Evolutionary conservation across 176 grass and related monocot species (phyloP), one percentile per base, ranked within the genome.

Genomic region (Eleusine indica): DNA sequence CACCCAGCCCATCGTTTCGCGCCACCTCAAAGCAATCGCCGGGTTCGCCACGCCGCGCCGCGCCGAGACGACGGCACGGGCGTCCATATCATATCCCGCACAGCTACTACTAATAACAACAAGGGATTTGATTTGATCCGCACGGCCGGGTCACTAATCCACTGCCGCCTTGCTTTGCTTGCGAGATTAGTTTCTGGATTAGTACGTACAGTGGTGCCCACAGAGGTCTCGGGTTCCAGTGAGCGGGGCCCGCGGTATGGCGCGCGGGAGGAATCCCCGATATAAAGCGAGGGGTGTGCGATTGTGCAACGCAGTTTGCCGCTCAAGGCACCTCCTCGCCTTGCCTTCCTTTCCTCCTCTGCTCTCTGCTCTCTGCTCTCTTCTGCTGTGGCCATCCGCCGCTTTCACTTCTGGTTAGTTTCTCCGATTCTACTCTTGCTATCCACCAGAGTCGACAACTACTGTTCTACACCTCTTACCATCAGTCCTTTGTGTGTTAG

Each of bases 271-370:
- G 65, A 90, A 85, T 85, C 77, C 81, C n/a, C 14, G 4, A 74
- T 88, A 92, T 92, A 95, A 95, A 92, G 4, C 3, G n/a, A 44
- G 29, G 85, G 29, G 39, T 48, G 14, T 11, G 63, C 32, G 69
- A 64, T 10, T 3, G 43, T 13, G 7, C 0, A n/a, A 64, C 37
- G 35, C 85, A 93, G 91, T 91, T 96, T 86, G 91, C 84, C 84
- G 68, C 84, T 91, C 42, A 40, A 43, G 70, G 80, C 73, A 53
- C 18, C 54, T 13, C 83, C 49, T 49, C 66, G 16, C n/a, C 17
- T 53, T 13, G 49, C 47, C 2, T 66, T 35, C 13, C 29, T 16
- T 14, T 13, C 0, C 58, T 18, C 63, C 67, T 22, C 11, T 16
- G 13, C 16, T 49, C 15, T 18, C 11, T 16, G 13, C 16, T 49